These are phyloP conservation scores for Chlorella variabilis DNA, from an alignment of 163 green algal genomes.

Conservation along the genomic window DNA sequence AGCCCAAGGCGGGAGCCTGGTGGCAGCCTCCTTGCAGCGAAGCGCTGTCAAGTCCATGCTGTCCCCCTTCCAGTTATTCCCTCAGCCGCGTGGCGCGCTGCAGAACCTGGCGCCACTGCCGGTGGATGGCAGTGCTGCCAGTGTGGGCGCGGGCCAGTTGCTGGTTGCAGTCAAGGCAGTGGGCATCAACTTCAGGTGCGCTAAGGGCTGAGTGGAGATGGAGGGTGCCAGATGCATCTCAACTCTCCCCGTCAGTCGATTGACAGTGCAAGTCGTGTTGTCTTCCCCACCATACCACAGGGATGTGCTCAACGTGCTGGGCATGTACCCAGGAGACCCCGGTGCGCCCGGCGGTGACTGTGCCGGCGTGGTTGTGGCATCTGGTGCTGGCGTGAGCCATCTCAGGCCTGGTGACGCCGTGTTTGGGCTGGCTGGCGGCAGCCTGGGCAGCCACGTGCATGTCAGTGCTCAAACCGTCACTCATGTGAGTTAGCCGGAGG, in stretches of 20 bases:
- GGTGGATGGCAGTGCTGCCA: not conserved
- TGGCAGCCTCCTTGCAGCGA: constrained; percentile 1
- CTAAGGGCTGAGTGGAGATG: not conserved
- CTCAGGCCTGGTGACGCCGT: constrained; percentile 54
- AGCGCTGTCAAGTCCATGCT: constrained; percentile 18
- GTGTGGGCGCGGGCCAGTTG: constrained; percentile 33
- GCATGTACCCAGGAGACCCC: constrained; percentile 88
- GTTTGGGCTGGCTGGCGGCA: constrained; percentile 61
- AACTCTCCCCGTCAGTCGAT: too few species aligned
- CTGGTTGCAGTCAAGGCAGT: constrained; percentile 57
- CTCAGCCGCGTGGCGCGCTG: constrained; percentile 52
- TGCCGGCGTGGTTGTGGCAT: constrained; percentile 62
- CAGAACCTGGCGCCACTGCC: constrained; percentile 46
- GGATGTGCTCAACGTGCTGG: constrained; percentile 74
- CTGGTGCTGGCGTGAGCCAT: constrained; percentile 1
- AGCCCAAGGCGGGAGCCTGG: not conserved
- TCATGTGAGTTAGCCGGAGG: constrained; percentile 2
- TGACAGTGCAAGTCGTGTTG: too few species aligned
- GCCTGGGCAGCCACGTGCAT: constrained; percentile 64
- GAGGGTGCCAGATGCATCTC: too few species aligned
- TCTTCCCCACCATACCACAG: too few species aligned
- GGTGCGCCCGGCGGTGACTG: constrained; percentile 82
- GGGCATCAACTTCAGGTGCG: constrained; percentile 64
- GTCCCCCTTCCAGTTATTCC: constrained; percentile 45
- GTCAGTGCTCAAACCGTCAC: constrained; percentile 30